Evolutionary conservation across 805 yeast species (phyloP), one percentile per base, ranked within the genome.

Genomic region (Schwanniomyces vanrijiae): DNA sequence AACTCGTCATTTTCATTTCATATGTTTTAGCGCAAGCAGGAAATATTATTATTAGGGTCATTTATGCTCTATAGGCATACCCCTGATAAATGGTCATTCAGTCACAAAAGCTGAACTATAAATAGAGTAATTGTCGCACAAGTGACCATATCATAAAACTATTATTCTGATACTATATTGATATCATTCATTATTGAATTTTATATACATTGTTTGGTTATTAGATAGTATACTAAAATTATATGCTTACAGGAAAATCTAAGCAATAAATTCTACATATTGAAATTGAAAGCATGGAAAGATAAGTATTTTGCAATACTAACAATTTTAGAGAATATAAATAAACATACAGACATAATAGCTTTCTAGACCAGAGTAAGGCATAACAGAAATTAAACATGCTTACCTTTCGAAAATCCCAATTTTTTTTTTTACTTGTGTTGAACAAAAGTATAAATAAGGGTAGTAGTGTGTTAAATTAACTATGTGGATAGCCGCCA

Each of bases 351-450:
- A 34, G 34, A 33, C 45, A 42, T 42, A 34, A 42, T 20, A 14
- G 19, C 16, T 24, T 31, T 42, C 40, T 35, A 42, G 45, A 33
- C 45, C 45, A 42, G 45, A 35, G 29, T 33, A 22, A 18, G 45
- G 9, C 16, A 8, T 20, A 37, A 24, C 25, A 20, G 40, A 21
- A 37, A 21, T 37, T 24, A 37, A 5, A 7, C 20, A 14, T 31
- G 35, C 20, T 31, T 31, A 7, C 35, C 35, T 31, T 31, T 31
- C 35, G 35, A 31, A 19, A 31, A 31, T 31, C 16, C 35, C 20
- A 11, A 26, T 9, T 7, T 26, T 31, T 20, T 6, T 13, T 14
- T 14, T 14, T 5, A 5, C 11, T 13, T 31, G 35, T 18, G 19
- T 13, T 14, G 7, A 13, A 16, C 3, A 7, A 14, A 7, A 31